Evolutionary conservation across 257 asterid genomes (phyloP), one percentile per base, ranked within the genome.

Genomic region (Solanum pimpinellifolium): DNA sequence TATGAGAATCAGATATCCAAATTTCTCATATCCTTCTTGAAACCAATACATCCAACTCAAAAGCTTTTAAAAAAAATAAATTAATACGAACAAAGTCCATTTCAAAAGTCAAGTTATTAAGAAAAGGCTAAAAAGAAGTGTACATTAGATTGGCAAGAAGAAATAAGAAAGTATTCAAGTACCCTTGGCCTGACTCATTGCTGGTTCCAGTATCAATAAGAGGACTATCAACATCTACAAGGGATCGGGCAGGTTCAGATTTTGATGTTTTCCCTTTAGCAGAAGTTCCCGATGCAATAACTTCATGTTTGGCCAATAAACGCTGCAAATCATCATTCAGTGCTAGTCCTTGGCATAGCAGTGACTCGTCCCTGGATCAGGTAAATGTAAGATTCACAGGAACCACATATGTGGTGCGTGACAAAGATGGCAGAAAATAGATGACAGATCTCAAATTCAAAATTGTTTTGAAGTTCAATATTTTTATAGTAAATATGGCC

Each of bases 141-240:
- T 81, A 31, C 69, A 49, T 49, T 31, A 76, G 69, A 81, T 49
- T 81, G 69, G 31, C 31, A 31, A 15, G 83, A 6, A 37, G 86
- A 66, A 29, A 91, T 73, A 88, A 52, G 47, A 65, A 87, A 27
- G 87, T 77, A 87, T 72, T 87, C n/a, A 76, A 86, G 91, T 95
- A 96, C 99, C 98, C 92, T 87, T 88, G 88, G 77, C 88, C 93
- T 59, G 91, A 37, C 75, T 88, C 93, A 85, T 93, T 93, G 89
- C 90, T 83, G 88, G 92, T 96, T 29, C 96, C 94, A 84, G 99
- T 93, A 91, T 96, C 99, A 83, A 97, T 91, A 49, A 97, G 98
- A 66, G 92, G 98, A 77, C 94, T 86, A 91, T 93, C 98, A 78
- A 93, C 97, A 88, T 91, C 89, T 76, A 89, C 95, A 94, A 93